phyloP scores from a whole-genome alignment of 2,329 filamentous ascomycete species.

The Onygenales sp. region DNA sequence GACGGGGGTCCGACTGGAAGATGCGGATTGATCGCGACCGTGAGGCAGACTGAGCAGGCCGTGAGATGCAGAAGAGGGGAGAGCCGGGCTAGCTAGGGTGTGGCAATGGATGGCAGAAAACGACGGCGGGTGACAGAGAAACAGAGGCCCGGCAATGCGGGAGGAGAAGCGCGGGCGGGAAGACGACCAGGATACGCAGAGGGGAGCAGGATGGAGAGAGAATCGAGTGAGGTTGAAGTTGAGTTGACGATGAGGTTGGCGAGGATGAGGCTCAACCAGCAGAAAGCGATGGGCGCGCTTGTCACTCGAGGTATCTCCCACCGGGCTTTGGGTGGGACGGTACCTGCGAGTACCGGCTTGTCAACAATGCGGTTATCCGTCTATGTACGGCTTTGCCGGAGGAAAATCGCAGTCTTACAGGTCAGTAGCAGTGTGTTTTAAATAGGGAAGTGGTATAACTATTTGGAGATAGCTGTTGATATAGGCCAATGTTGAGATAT shows the following conservation, averaged over 20 bases:
- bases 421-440: no score
- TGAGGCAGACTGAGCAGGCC: not conserved
- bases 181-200: not conserved
- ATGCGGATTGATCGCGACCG: not conserved
- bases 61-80: not conserved
- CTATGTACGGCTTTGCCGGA: no score
- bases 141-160: not conserved
- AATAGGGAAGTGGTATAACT: no score
- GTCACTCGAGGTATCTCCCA: not conserved
- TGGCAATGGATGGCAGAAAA: not conserved
- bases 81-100: not conserved
- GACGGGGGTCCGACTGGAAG: not conserved
- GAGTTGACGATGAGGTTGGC: not conserved
- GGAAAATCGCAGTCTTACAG: no score
- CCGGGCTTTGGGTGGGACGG: not conserved
- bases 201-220: not conserved
- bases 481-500: no score
- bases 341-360: not conserved
- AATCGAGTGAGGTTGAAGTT: not conserved
- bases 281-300: not conserved
- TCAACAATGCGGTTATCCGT: no score
- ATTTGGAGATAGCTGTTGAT: no score
- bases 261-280: not conserved
- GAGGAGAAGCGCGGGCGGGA: not conserved
- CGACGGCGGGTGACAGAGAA: not conserved